These are phyloP conservation scores for Colletotrichum filicis DNA, from an alignment of 2,329 filamentous ascomycete genomes.

Conservation along the genomic window DNA sequence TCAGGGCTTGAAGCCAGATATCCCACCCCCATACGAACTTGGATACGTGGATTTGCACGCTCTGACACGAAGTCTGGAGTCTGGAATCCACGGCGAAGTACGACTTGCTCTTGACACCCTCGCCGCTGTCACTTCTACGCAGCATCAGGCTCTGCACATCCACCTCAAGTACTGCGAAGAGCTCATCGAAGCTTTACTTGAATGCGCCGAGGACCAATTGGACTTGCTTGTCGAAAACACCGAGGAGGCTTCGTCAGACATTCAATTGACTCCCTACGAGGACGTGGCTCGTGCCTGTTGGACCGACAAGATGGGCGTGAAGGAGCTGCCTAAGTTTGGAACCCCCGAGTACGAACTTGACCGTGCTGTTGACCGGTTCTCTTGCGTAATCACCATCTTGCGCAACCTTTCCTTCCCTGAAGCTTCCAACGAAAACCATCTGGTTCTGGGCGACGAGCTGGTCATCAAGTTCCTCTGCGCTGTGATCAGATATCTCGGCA, in stretches of 20 bases:
- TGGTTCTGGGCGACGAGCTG: slow-evolving; percentile 76
- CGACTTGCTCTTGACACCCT: slow-evolving; percentile 89
- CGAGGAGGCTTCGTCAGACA: slow-evolving; percentile 86
- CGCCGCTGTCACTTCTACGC: slow-evolving; percentile 72
- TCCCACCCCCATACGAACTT: slow-evolving; percentile 80
- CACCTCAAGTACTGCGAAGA: slow-evolving; percentile 84
- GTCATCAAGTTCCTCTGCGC: slow-evolving; percentile 87
- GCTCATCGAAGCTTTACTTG: slow-evolving; percentile 85
- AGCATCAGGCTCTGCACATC: slow-evolving; percentile 71
- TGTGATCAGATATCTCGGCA: slow-evolving; percentile 87
- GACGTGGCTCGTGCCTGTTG: slow-evolving; percentile 85
- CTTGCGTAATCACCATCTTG: slow-evolving; percentile 92
- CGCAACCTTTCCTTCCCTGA: slow-evolving; percentile 89
- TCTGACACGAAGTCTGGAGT: slow-evolving; percentile 88
- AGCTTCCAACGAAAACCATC: slow-evolving; percentile 70
- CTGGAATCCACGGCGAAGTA: slow-evolving; percentile 90
- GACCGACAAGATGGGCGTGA: slow-evolving; percentile 76
- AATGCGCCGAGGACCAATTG: slow-evolving; percentile 90
- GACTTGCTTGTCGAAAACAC: slow-evolving; percentile 87
- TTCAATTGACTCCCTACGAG: slow-evolving; percentile 86
- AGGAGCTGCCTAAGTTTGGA: slow-evolving; percentile 79
- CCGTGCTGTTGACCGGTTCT: slow-evolving; percentile 84
- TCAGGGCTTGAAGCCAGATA: slow-evolving; percentile 75
- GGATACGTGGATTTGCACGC: slow-evolving; percentile 92
- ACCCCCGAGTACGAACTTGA: slow-evolving; percentile 84